phyloP scores from a whole-genome alignment of 2,329 filamentous ascomycete genomes.

The Diaporthe sp. region DNA sequence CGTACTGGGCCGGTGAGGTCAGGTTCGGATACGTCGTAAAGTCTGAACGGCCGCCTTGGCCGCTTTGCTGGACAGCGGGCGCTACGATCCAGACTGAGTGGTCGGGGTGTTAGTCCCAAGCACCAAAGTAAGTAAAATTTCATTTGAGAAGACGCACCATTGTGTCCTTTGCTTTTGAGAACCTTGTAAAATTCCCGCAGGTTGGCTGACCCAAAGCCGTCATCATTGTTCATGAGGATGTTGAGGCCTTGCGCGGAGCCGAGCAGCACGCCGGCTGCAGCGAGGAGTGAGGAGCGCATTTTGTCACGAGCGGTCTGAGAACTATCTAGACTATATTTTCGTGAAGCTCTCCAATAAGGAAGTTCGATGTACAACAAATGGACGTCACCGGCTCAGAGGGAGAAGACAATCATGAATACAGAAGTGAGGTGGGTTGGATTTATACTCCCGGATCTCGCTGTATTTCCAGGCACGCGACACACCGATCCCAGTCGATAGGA shows the following conservation, averaged over 20 bases:
- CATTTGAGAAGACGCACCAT: slow-evolving; percentile 51
- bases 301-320: background rate
- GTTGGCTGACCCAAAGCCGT: slow-evolving; percentile 58
- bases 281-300: slow-evolving; percentile 19
- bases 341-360: background rate
- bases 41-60: slow-evolving; percentile 58
- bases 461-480: background rate
- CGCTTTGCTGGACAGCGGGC: slow-evolving; percentile 59
- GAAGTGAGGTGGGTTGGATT: background rate
- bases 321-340: background rate
- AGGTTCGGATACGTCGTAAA: slow-evolving; percentile 61
- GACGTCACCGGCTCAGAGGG: background rate
- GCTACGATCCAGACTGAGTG: slow-evolving; percentile 56
- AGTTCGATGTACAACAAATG: background rate
- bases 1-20: slow-evolving; percentile 56
- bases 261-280: background rate
- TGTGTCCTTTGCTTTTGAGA: slow-evolving; percentile 71
- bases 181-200: slow-evolving; percentile 56
- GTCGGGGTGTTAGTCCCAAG: background rate
- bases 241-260: slow-evolving; percentile 3
- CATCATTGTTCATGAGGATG: slow-evolving; percentile 49
- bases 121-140: background rate
- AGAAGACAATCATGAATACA: background rate
- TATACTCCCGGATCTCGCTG: slow-evolving; percentile 2
- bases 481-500: background rate